These are phyloP conservation scores for Sporothrix inflata DNA, from an alignment of 2,329 filamentous ascomycete genomes.

Conservation along the genomic window DNA sequence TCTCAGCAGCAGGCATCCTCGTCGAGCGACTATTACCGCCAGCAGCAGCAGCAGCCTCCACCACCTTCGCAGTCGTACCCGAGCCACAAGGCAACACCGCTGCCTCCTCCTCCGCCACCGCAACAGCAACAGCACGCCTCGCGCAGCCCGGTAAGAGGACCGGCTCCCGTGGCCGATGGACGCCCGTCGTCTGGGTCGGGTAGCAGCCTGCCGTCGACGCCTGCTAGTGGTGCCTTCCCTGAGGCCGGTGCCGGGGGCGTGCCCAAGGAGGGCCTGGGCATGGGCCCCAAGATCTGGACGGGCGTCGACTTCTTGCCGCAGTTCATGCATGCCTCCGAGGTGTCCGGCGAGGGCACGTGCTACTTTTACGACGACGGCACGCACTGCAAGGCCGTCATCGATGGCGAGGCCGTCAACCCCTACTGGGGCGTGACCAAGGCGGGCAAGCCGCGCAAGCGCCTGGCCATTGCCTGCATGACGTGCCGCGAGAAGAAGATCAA, in stretches of 20 bases:
- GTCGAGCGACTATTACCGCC: constrained; percentile 19
- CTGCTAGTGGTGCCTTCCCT: constrained; percentile 40
- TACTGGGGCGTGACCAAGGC: constrained; percentile 95
- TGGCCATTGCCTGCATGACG: constrained; percentile 90
- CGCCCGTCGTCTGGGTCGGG: constrained; percentile 3
- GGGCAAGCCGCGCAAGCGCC: constrained; percentile 85
- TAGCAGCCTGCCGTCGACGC: not conserved
- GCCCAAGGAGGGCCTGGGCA: constrained; percentile 54
- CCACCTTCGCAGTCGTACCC: not conserved
- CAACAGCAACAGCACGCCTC: constrained; percentile 4
- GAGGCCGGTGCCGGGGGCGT: constrained; percentile 45
- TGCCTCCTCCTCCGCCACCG: not conserved
- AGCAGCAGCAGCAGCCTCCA: not conserved
- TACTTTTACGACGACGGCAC: constrained; percentile 86
- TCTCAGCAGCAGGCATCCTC: not conserved
- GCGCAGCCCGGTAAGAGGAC: constrained; percentile 8
- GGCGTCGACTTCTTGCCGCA: constrained; percentile 69
- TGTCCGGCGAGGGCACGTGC: constrained; percentile 78
- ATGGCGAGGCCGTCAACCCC: constrained; percentile 84
- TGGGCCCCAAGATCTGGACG: constrained; percentile 69
- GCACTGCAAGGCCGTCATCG: constrained; percentile 80
- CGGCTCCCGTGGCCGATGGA: not conserved
- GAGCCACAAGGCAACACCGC: not conserved
- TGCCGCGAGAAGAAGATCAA: constrained; percentile 98
- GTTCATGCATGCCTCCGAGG: constrained; percentile 65